Evolutionary conservation across 805 yeast species (phyloP).

Genomic region (Wickerhamiella brachini): DNA sequence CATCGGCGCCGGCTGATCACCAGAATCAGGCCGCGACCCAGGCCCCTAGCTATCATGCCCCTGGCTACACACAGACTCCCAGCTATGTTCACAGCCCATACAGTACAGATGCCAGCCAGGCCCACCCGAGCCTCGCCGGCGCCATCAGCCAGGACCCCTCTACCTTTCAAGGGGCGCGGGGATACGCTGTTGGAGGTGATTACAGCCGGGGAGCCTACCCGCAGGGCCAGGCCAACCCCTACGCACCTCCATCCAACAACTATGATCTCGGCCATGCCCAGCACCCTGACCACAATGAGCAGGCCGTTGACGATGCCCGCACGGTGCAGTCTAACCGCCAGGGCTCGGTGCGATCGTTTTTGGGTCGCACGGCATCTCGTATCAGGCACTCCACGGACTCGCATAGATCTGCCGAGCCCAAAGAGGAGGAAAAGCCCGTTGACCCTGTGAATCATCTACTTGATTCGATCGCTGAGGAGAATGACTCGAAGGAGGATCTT

Average conservation of each 20-base stretch:
- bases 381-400: not conserved
- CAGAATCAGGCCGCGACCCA: no score
- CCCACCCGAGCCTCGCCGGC: no score
- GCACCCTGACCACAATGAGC: not conserved
- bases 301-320: not conserved
- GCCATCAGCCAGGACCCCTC: not conserved
- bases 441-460: conserved; percentile 10
- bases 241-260: not conserved
- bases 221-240: not conserved
- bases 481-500: conserved; percentile 8
- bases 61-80: not conserved
- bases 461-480: conserved; percentile 16
- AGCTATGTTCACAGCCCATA: not conserved
- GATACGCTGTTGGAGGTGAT: not conserved
- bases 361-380: conserved; percentile 1
- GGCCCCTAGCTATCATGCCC: not conserved
- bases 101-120: not conserved
- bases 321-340: not conserved
- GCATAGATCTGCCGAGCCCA: not conserved
- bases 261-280: not conserved
- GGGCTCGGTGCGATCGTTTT: not conserved
- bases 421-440: conserved; percentile 4
- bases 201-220: not conserved
- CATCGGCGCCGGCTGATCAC: not conserved
- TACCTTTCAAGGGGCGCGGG: not conserved